Evolutionary conservation across 164 flowering plant genomes (phyloP).

Genomic region (Piper longum): DNA sequence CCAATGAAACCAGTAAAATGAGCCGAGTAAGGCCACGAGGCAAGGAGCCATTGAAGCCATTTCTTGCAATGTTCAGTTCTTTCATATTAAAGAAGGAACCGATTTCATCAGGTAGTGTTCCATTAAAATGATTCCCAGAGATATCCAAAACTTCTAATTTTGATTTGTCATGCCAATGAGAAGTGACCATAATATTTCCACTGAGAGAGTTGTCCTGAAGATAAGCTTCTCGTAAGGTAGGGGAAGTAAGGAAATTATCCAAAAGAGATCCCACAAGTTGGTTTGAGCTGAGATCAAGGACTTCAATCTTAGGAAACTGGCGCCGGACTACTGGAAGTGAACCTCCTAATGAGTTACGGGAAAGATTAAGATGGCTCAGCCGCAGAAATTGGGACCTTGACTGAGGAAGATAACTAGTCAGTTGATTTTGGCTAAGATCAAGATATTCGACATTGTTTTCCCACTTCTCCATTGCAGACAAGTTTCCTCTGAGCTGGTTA

Average conservation of each 20-base stretch:
- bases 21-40: slow-evolving; percentile 51
- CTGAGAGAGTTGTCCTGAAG: slow-evolving; percentile 42
- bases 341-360: slow-evolving; percentile 48
- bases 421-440: slow-evolving; percentile 76
- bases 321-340: slow-evolving; percentile 44
- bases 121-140: slow-evolving; percentile 54
- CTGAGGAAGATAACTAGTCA: slow-evolving; percentile 66
- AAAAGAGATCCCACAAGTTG: slow-evolving; percentile 51
- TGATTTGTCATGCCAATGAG: slow-evolving; percentile 24
- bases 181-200: slow-evolving; percentile 38
- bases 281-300: slow-evolving; percentile 76
- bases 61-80: slow-evolving; percentile 54
- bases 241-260: slow-evolving; percentile 30
- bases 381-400: slow-evolving; percentile 65
- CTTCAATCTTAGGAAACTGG: slow-evolving; percentile 54
- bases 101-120: slow-evolving; percentile 57
- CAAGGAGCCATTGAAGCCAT: slow-evolving; percentile 68
- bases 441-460: slow-evolving; percentile 56
- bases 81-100: slow-evolving; percentile 45
- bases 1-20: slow-evolving; percentile 41
- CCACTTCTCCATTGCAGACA: slow-evolving; percentile 61
- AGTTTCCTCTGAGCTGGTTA: slow-evolving; percentile 65
- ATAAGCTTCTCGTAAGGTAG: slow-evolving; percentile 69
- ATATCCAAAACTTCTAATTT: slow-evolving; percentile 64
- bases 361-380: slow-evolving; percentile 60